These are phyloP conservation scores for Penicillium sp. DNA, from an alignment of 2,329 filamentous ascomycete genomes.

Conservation along the genomic window DNA sequence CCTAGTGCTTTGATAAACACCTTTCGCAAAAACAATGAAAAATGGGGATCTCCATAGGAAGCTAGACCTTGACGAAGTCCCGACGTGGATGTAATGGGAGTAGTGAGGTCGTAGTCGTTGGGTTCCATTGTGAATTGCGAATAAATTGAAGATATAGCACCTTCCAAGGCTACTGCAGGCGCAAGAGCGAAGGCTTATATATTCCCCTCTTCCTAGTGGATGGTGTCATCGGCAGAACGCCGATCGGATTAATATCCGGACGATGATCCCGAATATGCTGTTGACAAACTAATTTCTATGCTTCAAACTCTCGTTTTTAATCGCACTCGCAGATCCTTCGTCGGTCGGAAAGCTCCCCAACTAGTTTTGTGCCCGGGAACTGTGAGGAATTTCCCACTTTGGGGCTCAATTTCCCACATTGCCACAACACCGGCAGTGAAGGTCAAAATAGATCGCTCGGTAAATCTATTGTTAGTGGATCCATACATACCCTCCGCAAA, in stretches of 20 bases:
- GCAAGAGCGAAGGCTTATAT: conserved; percentile 13
- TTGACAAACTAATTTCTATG: neutral
- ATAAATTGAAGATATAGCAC: neutral
- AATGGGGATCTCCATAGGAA: conserved; percentile 72
- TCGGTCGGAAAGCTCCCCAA: conserved; percentile 54
- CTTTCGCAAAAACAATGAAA: conserved; percentile 73
- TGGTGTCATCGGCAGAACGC: conserved; percentile 26
- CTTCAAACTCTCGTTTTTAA: conserved; percentile 46
- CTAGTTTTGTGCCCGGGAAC: conserved; percentile 54
- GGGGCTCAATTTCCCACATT: conserved; percentile 59
- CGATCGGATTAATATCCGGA: conserved; percentile 27
- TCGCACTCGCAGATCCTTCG: conserved; percentile 55
- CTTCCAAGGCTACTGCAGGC: neutral
- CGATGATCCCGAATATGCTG: neutral
- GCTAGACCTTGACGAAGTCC: conserved; percentile 67
- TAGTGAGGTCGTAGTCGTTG: conserved; percentile 60
- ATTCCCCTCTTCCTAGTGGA: conserved; percentile 18
- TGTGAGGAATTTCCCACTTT: conserved; percentile 48
- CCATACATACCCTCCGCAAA: conserved; percentile 53
- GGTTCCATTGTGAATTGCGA: neutral
- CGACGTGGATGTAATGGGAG: conserved; percentile 51
- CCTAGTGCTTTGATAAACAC: conserved; percentile 77
- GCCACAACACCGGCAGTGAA: conserved; percentile 55
- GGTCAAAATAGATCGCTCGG: conserved; percentile 52
- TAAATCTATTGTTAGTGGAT: conserved; percentile 54